Base-by-base conservation (phyloP, 2,329 filamentous ascomycete genomes). In the Penicillium sp. region DNA sequence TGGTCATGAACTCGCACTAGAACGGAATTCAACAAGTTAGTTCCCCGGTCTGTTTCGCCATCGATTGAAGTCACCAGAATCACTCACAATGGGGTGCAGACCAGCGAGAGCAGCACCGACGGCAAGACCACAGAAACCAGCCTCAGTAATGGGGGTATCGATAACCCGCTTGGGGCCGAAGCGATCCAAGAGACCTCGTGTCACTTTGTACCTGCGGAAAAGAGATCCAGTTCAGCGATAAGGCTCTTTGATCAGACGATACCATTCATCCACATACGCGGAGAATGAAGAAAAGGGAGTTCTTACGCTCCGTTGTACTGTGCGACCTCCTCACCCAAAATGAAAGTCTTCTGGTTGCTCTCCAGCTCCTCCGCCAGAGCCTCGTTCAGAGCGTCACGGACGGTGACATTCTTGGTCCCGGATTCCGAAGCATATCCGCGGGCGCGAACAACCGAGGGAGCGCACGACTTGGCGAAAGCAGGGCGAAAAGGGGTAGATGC, bases 1-100 rank as follows among this genome's bases (percentile, higher is more conserved):
- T 97, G 68, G 93, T 98, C 93, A 98, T 98, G 82, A 98, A 98
- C 79, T 98, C 93, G 82, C 88, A 93, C 89, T 93, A 56, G 3
- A 54, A 40, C 18, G 35, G 15, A 33, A 33, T 39, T 44, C 4
- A 46, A 39, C 23, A 39, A n/a, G 40, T 55, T 50, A 53, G 57
- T 42, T 39, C 32, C 12, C 23, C 13, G 13, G 23, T 33, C 44
- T 33, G 4, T 24, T 40, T 8, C 13, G 25, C 27, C 44, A 27
- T 37, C 35, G 18, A 49, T 9, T n/a, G 25, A 20, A 46, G 28
- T 41, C 37, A 38, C 38, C 53, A 24, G 45, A 37, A 47, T 39
- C 31, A 82, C 89, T 80, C 79, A 95, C 89, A 63, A 98, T 82
- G 54, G 93, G 93, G 77, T 95, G 87, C 64, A 98, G 81, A 60